Conservation (phyloP, 768 basidiomycete genomes). For the Xerocomellus intermedius region DNA sequence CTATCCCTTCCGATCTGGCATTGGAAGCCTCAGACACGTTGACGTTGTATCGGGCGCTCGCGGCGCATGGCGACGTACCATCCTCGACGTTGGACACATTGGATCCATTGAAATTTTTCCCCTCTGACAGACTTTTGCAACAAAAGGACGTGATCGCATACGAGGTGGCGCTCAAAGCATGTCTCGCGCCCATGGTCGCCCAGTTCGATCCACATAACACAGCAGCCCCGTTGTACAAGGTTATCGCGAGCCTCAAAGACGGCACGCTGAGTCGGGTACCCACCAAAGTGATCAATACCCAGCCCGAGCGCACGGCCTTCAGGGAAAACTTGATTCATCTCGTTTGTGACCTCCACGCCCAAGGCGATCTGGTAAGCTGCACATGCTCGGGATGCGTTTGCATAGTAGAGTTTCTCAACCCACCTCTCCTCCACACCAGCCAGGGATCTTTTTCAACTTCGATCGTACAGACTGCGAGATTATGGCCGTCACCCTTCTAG, state of each 20-base stretch:
- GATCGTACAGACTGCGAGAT: slow-evolving; percentile 58
- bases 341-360: slow-evolving; percentile 54
- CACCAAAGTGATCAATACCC: slow-evolving; percentile 27
- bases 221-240: slow-evolving; percentile 33
- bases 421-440: slow-evolving; percentile 34
- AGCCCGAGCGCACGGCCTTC: slow-evolving; percentile 35
- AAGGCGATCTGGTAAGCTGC: slow-evolving; percentile 50
- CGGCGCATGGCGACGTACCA: slow-evolving; percentile 23
- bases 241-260: slow-evolving; percentile 45
- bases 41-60: slow-evolving; percentile 48
- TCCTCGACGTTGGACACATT: slow-evolving; percentile 26
- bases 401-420: not conserved
- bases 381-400: not conserved
- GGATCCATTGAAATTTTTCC: slow-evolving; percentile 48
- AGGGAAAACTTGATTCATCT: slow-evolving; percentile 48
- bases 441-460: slow-evolving; percentile 68
- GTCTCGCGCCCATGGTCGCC: slow-evolving; percentile 38
- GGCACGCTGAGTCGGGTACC: slow-evolving; percentile 26
- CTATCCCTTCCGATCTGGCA: slow-evolving; percentile 60
- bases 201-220: slow-evolving; percentile 37
- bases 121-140: slow-evolving; percentile 38
- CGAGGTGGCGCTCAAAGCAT: slow-evolving; percentile 50
- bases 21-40: slow-evolving; percentile 61
- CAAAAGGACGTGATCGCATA: slow-evolving; percentile 64
- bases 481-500: slow-evolving; percentile 41